Percentiles rank a stretch among this genome's conserved stretches.
Conservation (phyloP, 495 filamentous ascomycete genomes). For the Pseudoneurospora amorphoporcata region DNA sequence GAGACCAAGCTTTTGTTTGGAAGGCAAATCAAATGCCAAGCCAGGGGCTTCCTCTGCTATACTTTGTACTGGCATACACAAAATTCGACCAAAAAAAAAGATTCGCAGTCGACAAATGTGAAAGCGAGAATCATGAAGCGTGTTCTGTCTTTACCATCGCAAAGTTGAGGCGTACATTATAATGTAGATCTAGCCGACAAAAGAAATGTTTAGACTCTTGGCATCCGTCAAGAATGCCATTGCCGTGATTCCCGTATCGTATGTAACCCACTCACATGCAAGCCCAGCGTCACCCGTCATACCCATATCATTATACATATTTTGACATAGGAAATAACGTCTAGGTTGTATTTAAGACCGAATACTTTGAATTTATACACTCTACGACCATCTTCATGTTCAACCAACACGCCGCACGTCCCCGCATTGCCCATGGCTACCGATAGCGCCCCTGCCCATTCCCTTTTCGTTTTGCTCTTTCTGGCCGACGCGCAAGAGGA, state of each 20-base stretch:
- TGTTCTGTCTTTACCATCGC: neutral
- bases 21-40: neutral
- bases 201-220: neutral
- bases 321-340: conserved; percentile 10
- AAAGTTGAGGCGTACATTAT: neutral
- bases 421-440: neutral
- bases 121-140: neutral
- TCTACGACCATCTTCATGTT: conserved; percentile 13
- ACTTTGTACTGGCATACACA: neutral
- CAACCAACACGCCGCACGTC: conserved; percentile 5
- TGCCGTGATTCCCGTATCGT: neutral
- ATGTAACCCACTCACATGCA: neutral
- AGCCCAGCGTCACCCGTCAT: neutral
- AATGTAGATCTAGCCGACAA: neutral
- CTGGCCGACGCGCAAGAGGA: conserved; percentile 27
- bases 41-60: neutral
- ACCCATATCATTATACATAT: neutral
- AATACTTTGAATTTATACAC: conserved; percentile 30
- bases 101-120: neutral
- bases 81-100: neutral
- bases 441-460: conserved; percentile 1
- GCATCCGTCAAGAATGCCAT: neutral
- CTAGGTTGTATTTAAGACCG: conserved; percentile 24
- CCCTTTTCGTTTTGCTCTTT: conserved; percentile 15
- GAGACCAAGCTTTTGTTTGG: neutral